Percentiles rank a stretch among this genome's conserved stretches.
These are phyloP conservation scores for Stylosanthes scabra DNA, from an alignment of 331 rosid species.

Conservation along the genomic window DNA sequence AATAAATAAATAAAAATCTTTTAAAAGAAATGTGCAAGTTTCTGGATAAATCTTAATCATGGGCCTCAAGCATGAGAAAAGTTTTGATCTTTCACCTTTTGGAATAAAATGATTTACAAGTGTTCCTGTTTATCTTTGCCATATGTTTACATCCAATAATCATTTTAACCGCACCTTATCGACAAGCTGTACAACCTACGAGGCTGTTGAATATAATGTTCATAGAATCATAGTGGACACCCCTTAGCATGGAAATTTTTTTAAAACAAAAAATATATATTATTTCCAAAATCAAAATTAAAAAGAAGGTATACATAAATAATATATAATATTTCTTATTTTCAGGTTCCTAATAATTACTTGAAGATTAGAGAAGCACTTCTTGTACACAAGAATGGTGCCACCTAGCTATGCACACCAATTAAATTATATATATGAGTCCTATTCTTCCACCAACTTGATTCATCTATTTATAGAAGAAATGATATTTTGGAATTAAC, in stretches of 20 bases:
- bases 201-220: no score
- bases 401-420: conserved; percentile 21
- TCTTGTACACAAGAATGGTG: not conserved
- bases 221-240: not conserved
- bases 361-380: not conserved
- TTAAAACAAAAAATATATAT: no score
- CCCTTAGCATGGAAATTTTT: not conserved
- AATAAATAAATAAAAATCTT: no score
- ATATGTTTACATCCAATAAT: conserved; percentile 2
- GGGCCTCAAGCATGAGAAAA: conserved; percentile 4
- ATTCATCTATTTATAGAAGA: conserved; percentile 3
- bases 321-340: not conserved
- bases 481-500: not conserved
- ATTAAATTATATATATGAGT: conserved; percentile 1
- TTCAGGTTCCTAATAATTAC: conserved; percentile 4
- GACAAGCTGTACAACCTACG: not conserved
- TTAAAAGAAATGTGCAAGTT: not conserved
- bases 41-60: conserved; percentile 8
- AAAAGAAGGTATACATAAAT: not conserved
- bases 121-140: conserved; percentile 32
- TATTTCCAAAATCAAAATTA: no score
- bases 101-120: not conserved
- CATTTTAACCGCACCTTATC: conserved; percentile 12
- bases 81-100: conserved; percentile 18
- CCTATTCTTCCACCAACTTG: conserved; percentile 26